Evolutionary conservation across 2,329 filamentous ascomycete genomes (phyloP).

Genomic region (Fusarium sp.): DNA sequence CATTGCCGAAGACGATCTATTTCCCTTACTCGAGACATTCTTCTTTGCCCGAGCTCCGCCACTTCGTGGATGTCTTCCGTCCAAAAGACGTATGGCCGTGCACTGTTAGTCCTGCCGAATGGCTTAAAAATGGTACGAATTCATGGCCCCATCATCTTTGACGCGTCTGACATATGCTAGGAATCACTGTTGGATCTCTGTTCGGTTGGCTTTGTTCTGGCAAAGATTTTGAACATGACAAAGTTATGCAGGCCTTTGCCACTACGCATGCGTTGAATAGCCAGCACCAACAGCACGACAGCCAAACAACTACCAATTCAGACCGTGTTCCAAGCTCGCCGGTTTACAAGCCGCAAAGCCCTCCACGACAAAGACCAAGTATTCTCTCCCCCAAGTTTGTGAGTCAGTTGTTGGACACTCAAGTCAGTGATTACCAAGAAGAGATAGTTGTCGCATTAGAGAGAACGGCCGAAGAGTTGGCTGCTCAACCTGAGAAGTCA

Average conservation of each 20-base stretch:
- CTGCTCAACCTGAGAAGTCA: not conserved
- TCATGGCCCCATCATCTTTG: too few species aligned
- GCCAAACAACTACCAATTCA: conserved; percentile 34
- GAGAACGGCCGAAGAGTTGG: not conserved
- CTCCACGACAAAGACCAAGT: not conserved
- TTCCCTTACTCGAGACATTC: conserved; percentile 94
- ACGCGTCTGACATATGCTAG: conserved; percentile 42
- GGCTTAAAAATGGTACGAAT: conserved; percentile 64
- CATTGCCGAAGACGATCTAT: conserved; percentile 58
- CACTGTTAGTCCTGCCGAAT: conserved; percentile 73
- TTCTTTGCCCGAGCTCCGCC: conserved; percentile 82
- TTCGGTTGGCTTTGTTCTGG: conserved; percentile 78
- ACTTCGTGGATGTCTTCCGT: conserved; percentile 73
- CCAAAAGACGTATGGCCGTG: conserved; percentile 87
- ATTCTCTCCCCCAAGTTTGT: not conserved
- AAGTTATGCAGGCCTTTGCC: conserved; percentile 60
- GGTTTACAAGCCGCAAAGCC: not conserved
- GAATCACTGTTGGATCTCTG: conserved; percentile 71
- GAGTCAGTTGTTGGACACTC: conserved; percentile 20
- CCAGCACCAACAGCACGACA: conserved; percentile 7
- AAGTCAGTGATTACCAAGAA: not conserved
- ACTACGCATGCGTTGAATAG: not conserved
- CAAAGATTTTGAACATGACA: conserved; percentile 72
- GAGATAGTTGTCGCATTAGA: not conserved
- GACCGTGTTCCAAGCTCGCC: conserved; percentile 13